Evolutionary conservation across 495 filamentous ascomycete genomes (phyloP).

Genomic region (Penicillium dipodomyicola): DNA sequence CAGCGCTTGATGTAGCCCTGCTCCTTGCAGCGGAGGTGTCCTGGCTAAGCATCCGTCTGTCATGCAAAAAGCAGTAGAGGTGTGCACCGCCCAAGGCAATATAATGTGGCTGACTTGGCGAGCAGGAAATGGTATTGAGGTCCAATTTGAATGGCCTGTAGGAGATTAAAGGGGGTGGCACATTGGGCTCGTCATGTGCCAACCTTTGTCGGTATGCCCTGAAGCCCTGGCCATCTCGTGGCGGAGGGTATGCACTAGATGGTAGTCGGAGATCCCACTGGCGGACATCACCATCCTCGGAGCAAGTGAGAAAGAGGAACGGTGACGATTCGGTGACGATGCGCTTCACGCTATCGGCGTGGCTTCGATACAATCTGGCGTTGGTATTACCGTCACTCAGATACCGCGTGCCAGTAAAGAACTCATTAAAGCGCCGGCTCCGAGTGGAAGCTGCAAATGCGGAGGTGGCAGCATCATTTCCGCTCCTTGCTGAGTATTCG

Average conservation of each 20-base stretch:
- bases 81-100: slow-evolving; percentile 73
- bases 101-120: slow-evolving; percentile 69
- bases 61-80: slow-evolving; percentile 72
- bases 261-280: slow-evolving; percentile 73
- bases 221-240: slow-evolving; percentile 50
- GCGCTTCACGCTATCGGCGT: slow-evolving; percentile 70
- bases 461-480: slow-evolving; percentile 26
- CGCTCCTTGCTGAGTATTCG: slow-evolving; percentile 55
- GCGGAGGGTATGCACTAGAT: slow-evolving; percentile 60
- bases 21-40: slow-evolving; percentile 57
- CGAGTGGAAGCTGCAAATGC: slow-evolving; percentile 38
- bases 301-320: slow-evolving; percentile 70
- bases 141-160: slow-evolving; percentile 67
- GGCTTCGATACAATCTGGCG: slow-evolving; percentile 62
- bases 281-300: slow-evolving; percentile 73
- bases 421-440: slow-evolving; percentile 47
- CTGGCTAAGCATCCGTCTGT: slow-evolving; percentile 69
- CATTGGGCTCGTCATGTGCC: slow-evolving; percentile 54
- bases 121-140: slow-evolving; percentile 74
- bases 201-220: slow-evolving; percentile 41
- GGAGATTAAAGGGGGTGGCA: slow-evolving; percentile 68
- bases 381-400: slow-evolving; percentile 63
- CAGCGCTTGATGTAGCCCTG: slow-evolving; percentile 32
- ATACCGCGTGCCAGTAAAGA: slow-evolving; percentile 52
- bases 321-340: slow-evolving; percentile 76